A percentile compares a stretch with the other conserved stretches of the same genome.
phyloP scores from a whole-genome alignment of 2,329 filamentous ascomycete species.

The Fusarium ramigenum region DNA sequence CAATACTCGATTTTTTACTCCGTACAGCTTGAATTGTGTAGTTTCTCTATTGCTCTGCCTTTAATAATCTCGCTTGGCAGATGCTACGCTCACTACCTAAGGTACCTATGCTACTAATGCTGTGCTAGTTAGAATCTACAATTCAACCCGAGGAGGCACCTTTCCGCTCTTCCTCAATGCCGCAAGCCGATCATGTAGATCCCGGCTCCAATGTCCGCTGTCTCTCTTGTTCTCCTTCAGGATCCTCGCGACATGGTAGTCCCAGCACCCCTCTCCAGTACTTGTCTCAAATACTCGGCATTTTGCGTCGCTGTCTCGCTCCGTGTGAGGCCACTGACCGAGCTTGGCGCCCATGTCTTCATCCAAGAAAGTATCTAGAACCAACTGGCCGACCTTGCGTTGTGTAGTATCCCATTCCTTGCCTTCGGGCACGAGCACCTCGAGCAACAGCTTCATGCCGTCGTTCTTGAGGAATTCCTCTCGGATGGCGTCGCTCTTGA shows the following conservation, averaged over 20 bases:
- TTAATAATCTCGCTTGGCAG: neutral
- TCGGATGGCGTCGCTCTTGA: constrained; percentile 63
- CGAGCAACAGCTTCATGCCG: constrained; percentile 65
- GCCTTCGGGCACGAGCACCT: constrained; percentile 59
- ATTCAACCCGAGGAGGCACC: constrained; percentile 42
- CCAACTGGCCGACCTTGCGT: constrained; percentile 65
- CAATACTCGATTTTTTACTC: neutral
- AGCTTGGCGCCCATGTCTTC: constrained; percentile 67
- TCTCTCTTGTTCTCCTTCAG: constrained; percentile 50
- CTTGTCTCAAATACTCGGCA: constrained; percentile 48
- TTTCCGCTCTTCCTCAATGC: constrained; percentile 44
- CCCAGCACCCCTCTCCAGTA: constrained; percentile 66
- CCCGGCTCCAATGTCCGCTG: constrained; percentile 57
- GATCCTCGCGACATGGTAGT: constrained; percentile 59
- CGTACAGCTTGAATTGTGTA: neutral
- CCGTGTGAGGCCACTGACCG: constrained; percentile 63
- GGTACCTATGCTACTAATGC: neutral
- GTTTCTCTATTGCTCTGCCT: neutral
- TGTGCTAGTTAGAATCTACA: constrained; percentile 44
- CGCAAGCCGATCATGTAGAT: constrained; percentile 51
- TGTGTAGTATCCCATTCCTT: constrained; percentile 60
- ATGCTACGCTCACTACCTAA: neutral
- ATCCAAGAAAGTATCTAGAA: constrained; percentile 74
- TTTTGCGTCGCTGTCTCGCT: constrained; percentile 47
- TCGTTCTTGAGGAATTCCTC: constrained; percentile 62